A percentile compares a stretch with the other conserved stretches of the same genome.
phyloP scores from a whole-genome alignment of 176 grass and related monocot genomes.

The Melocanna baccifera region DNA sequence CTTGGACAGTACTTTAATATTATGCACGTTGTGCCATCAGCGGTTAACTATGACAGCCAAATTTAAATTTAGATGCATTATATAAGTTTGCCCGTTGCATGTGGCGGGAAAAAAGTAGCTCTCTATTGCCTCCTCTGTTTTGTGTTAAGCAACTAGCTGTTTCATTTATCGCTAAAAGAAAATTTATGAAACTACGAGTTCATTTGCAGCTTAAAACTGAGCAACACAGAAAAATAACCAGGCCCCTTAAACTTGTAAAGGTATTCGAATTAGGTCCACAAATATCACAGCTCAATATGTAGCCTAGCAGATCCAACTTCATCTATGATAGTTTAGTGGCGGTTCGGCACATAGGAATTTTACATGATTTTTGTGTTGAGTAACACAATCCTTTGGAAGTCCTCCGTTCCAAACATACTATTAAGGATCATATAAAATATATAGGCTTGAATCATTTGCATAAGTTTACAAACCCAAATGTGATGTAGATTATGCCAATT shows the following conservation, averaged over 20 bases:
- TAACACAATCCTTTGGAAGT: not conserved
- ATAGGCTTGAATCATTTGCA: not conserved
- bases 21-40: not conserved
- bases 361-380: too few species aligned
- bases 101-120: constrained; percentile 3
- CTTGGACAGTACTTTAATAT: not conserved
- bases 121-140: not conserved
- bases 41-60: not conserved
- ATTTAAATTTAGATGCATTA: not conserved
- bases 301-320: not conserved
- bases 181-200: not conserved
- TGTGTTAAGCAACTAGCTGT: not conserved
- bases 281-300: not conserved
- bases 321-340: not conserved
- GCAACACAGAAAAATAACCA: not conserved
- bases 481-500: too few species aligned
- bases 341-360: too few species aligned
- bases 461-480: not conserved
- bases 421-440: not conserved
- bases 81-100: not conserved
- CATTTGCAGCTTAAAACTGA: not conserved
- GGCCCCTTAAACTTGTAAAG: not conserved
- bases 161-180: not conserved
- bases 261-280: not conserved
- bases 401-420: not conserved